Evolutionary conservation across 1,284 basidiomycete genomes (phyloP).

Genomic region (Xanthoconium separans): DNA sequence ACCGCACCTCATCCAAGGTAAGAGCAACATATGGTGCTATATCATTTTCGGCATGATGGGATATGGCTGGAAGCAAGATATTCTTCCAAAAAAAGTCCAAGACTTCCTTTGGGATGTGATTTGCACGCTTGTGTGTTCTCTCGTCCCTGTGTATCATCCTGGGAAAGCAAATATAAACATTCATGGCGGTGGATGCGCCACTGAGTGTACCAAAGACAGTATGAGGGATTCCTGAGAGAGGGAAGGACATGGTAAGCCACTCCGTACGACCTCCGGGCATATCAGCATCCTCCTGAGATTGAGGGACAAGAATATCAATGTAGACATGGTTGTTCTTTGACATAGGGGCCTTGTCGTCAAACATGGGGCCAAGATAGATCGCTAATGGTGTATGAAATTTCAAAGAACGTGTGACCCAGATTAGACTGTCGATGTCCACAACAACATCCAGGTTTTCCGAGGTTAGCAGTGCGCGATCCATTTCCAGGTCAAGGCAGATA

Average conservation of each 20-base stretch:
- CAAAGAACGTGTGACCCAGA: too few relatives aligned
- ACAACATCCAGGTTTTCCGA: neutral
- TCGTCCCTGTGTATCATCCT: neutral
- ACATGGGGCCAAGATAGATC: too few relatives aligned
- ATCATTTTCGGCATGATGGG: neutral
- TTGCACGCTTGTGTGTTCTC: neutral
- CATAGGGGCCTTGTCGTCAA: neutral
- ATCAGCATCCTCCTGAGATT: neutral
- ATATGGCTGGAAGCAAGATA: slow-evolving; percentile 9
- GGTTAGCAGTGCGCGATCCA: neutral
- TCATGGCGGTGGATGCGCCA: neutral
- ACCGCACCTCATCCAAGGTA: neutral
- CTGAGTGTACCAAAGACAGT: neutral
- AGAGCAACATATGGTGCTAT: neutral
- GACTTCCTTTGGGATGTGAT: neutral
- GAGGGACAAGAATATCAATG: neutral
- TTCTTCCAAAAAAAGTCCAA: slow-evolving; percentile 13
- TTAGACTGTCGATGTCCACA: neutral
- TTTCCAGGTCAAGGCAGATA: neutral
- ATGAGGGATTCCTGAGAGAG: neutral
- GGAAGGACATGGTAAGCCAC: neutral
- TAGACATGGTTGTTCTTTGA: neutral
- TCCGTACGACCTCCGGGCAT: neutral
- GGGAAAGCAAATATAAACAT: neutral
- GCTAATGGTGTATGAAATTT: too few relatives aligned